Conservation (phyloP, 805 yeast species). For the Wickerhamomyces pijperi region DNA sequence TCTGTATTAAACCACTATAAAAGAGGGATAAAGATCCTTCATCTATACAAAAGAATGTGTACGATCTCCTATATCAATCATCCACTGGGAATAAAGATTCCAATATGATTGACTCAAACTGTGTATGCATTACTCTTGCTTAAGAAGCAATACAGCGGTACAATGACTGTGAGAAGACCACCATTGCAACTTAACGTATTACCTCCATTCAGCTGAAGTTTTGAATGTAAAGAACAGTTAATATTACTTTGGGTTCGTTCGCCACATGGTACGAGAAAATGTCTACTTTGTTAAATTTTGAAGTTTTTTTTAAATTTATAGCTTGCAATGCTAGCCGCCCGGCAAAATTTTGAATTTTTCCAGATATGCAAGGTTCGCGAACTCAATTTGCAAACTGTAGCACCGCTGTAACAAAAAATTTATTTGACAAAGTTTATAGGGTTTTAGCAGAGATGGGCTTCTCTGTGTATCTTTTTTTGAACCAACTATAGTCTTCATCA, state of each 20-base stretch:
- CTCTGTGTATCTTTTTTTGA: neutral
- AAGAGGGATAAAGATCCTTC: too few relatives aligned
- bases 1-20: too few relatives aligned
- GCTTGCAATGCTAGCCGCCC: too few relatives aligned
- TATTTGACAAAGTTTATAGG: neutral
- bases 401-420: too few relatives aligned
- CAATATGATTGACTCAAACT: constrained; percentile 22
- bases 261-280: too few relatives aligned
- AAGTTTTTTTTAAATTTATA: too few relatives aligned
- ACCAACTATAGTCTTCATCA: neutral
- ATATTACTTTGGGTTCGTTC: too few relatives aligned
- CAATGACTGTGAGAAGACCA: neutral
- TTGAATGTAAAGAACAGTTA: constrained; percentile 12
- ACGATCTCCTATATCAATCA: constrained; percentile 22
- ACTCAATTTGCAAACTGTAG: neutral
- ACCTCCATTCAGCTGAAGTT: constrained; percentile 11
- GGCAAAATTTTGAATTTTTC: constrained; percentile 2
- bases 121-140: constrained; percentile 20
- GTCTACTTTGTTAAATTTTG: too few relatives aligned
- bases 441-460: neutral
- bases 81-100: constrained; percentile 13
- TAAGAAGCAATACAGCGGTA: neutral
- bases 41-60: constrained; percentile 10
- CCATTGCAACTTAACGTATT: neutral
- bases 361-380: neutral